These are phyloP conservation scores for Beauveria varroae DNA, from an alignment of 2,329 filamentous ascomycete species.

Conservation along the genomic window DNA sequence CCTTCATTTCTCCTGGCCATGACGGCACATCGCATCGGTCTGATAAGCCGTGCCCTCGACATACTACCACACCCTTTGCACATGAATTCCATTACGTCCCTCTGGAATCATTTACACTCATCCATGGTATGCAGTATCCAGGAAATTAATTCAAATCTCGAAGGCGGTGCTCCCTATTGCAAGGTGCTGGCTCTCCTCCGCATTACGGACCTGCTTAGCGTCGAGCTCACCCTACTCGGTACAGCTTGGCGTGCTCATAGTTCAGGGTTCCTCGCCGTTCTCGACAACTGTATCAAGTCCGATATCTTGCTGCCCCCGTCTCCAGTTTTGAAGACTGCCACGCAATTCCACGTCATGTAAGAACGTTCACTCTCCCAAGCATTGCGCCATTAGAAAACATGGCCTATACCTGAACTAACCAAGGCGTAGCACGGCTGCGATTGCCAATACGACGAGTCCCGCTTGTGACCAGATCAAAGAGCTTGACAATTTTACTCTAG, in stretches of 20 bases:
- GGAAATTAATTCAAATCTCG: neutral
- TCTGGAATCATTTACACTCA: neutral
- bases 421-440: neutral
- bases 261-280: neutral
- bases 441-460: constrained; percentile 3
- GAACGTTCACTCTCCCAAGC: neutral
- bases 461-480: neutral
- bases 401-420: neutral
- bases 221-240: neutral
- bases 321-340: neutral
- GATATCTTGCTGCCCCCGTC: neutral
- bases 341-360: neutral
- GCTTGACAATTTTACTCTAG: neutral
- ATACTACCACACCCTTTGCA: neutral
- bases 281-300: neutral
- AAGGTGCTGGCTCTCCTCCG: constrained; percentile 1
- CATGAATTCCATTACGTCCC: neutral
- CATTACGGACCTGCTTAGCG: neutral
- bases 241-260: constrained; percentile 1
- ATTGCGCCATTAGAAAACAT: neutral
- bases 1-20: neutral
- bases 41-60: neutral
- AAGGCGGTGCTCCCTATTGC: neutral
- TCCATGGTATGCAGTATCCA: neutral
- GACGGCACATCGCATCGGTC: neutral